Conservation (phyloP, 1,284 basidiomycete genomes). For the Nidula niveotomentosa region DNA sequence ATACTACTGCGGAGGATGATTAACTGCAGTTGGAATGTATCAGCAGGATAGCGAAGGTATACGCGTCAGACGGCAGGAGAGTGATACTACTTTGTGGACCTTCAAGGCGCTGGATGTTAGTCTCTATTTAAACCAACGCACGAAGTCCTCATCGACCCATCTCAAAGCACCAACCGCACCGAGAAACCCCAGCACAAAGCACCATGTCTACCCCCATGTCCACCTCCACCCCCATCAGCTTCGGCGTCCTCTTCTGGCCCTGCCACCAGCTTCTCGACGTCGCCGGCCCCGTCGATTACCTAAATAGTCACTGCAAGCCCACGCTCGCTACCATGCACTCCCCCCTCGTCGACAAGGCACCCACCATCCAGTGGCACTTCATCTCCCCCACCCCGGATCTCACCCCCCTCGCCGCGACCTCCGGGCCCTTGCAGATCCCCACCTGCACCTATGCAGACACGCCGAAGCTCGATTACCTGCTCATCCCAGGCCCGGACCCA, state of each 20-base stretch:
- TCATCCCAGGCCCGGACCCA: constrained; percentile 21
- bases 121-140: no score
- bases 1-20: no score
- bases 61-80: no score
- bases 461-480: constrained; percentile 19
- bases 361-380: constrained; percentile 18
- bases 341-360: constrained; percentile 10
- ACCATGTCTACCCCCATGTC: not conserved
- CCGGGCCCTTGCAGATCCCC: constrained; percentile 13
- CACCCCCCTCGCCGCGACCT: constrained; percentile 12
- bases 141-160: no score
- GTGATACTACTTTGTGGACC: no score
- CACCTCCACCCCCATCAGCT: not conserved
- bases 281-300: constrained; percentile 20
- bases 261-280: constrained; percentile 20
- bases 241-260: constrained; percentile 16
- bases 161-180: not conserved
- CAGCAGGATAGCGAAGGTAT: no score
- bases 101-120: no score
- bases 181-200: not conserved
- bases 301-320: constrained; percentile 14
- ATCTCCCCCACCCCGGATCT: constrained; percentile 12
- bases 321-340: not conserved
- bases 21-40: no score
- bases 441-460: constrained; percentile 15